A percentile compares a stretch with the other conserved stretches of the same genome.
Conservation (phyloP, 1,139 yeast genomes). For the Sugiyamaella xylanicola region DNA sequence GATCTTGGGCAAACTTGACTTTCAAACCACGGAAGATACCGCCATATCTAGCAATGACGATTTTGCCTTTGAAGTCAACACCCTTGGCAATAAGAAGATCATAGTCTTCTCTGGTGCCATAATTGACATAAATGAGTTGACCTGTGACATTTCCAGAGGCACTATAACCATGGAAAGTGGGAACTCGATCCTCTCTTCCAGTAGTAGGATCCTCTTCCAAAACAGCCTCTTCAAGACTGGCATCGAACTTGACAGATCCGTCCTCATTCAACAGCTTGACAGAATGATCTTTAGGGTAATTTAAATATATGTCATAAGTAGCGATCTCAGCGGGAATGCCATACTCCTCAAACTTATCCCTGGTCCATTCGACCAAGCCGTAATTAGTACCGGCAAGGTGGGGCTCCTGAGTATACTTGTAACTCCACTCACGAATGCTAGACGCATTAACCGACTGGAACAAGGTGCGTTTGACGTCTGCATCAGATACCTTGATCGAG, state of each 20-base stretch:
- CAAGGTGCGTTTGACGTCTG: slow-evolving; percentile 40
- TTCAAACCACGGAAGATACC: slow-evolving; percentile 64
- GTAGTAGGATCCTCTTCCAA: slow-evolving; percentile 73
- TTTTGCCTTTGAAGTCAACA: slow-evolving; percentile 53
- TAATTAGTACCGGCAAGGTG: slow-evolving; percentile 75
- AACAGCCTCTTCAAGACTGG: slow-evolving; percentile 71
- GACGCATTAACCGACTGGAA: slow-evolving; percentile 35
- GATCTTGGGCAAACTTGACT: slow-evolving; percentile 66
- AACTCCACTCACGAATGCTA: slow-evolving; percentile 36
- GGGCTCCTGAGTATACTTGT: slow-evolving; percentile 56
- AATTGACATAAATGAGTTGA: slow-evolving; percentile 59
- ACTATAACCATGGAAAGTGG: slow-evolving; percentile 70
- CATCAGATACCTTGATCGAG: slow-evolving; percentile 33
- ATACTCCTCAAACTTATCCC: slow-evolving; percentile 59
- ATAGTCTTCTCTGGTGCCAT: slow-evolving; percentile 61
- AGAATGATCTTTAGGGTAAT: slow-evolving; percentile 60
- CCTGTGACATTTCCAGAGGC: slow-evolving; percentile 68
- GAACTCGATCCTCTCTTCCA: slow-evolving; percentile 47
- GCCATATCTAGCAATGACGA: slow-evolving; percentile 65
- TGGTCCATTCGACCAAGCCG: slow-evolving; percentile 67
- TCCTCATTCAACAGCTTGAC: slow-evolving; percentile 48
- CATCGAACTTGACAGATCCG: slow-evolving; percentile 53
- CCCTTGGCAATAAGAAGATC: slow-evolving; percentile 48
- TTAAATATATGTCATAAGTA: slow-evolving; percentile 60
- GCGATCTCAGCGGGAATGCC: slow-evolving; percentile 59